Evolutionary conservation across 2,329 filamentous ascomycete genomes (phyloP).

Genomic region (Nannizziopsis barbatae): DNA sequence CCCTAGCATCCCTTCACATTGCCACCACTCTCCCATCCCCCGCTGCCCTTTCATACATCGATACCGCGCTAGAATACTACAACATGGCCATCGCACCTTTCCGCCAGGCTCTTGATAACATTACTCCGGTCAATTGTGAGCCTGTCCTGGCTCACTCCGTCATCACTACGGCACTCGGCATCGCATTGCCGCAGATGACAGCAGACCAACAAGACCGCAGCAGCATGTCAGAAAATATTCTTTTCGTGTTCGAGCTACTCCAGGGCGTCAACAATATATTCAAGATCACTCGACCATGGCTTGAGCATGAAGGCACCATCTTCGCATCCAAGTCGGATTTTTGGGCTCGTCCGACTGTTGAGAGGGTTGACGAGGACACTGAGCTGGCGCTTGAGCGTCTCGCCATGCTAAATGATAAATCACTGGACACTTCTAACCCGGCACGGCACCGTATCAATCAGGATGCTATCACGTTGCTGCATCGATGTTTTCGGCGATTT

Average conservation of each 20-base stretch:
- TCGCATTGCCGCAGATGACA: conserved; percentile 27
- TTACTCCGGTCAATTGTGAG: conserved; percentile 29
- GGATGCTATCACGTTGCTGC: conserved; percentile 19
- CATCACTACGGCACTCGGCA: conserved; percentile 28
- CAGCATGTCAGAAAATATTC: conserved; percentile 28
- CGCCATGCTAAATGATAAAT: conserved; percentile 22
- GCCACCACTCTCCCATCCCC: conserved; percentile 25
- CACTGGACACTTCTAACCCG: conserved; percentile 18
- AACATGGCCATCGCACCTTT: conserved; percentile 28
- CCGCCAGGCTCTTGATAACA: conserved; percentile 26
- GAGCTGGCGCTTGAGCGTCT: conserved; percentile 23
- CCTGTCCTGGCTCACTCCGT: conserved; percentile 30
- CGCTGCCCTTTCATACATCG: conserved; percentile 26
- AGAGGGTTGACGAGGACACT: conserved; percentile 20
- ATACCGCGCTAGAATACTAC: conserved; percentile 29
- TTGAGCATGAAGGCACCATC: conserved; percentile 39
- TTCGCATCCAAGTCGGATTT: conserved; percentile 38
- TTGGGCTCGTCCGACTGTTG: conserved; percentile 31
- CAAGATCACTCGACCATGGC: conserved; percentile 25
- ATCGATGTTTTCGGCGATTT: conserved; percentile 22
- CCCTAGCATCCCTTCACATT: conserved; percentile 32
- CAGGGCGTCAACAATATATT: conserved; percentile 29
- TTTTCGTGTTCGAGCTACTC: conserved; percentile 28
- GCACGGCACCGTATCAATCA: conserved; percentile 25
- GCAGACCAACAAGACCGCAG: conserved; percentile 22